Evolutionary conservation across 148 eudicot species (phyloP), one percentile per base, ranked within the genome.

Genomic region (Diospyros kaki): DNA sequence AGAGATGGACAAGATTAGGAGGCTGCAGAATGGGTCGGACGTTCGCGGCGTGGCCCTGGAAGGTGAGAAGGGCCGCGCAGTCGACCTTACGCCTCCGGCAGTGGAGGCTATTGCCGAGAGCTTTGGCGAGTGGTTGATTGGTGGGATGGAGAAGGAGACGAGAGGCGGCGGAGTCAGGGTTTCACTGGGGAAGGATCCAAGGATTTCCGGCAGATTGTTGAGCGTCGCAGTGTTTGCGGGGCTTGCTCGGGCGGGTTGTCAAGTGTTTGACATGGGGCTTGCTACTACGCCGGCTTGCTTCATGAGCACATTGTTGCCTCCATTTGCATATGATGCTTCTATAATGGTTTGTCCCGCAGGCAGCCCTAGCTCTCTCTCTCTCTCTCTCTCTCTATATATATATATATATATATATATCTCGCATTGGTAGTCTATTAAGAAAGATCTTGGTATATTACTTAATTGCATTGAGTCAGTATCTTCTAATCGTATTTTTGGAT

Each of bases 281-380:
- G 97, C 98, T 12, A 94, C 98, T 59, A 92, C 98, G 1, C 98
- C 98, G 5, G 97, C 98, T 61, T 94, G 98, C 78, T 94, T 94
- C 77, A 92, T 92, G 98, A 92, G 96, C 76, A 94, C 97, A 58
- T 56, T 94, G 78, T 80, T 92, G 87, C 76, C 92, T 75, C 89
- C 89, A 2, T 92, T 92, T 83, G 54, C 44, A 2, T 94, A 86
- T 62, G 83, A 94, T 86, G 97, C 87, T 78, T 92, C 97, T 14
- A 92, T 94, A 9, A 94, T 94, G 98, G 98, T 94, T 28, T 28
- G 28, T 28, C 28, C 28, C 28, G 28, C 28, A 28, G 28, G 28
- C 28, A 28, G 28, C 28, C 28, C 28, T 28, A 28, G 28, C 28
- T 28, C 28, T 28, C 28, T 28, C 0, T 28, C 28, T 28, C 28